Evolutionary conservation across 2,329 filamentous ascomycete genomes (phyloP).

Genomic region (Stachybotrys chartarum): DNA sequence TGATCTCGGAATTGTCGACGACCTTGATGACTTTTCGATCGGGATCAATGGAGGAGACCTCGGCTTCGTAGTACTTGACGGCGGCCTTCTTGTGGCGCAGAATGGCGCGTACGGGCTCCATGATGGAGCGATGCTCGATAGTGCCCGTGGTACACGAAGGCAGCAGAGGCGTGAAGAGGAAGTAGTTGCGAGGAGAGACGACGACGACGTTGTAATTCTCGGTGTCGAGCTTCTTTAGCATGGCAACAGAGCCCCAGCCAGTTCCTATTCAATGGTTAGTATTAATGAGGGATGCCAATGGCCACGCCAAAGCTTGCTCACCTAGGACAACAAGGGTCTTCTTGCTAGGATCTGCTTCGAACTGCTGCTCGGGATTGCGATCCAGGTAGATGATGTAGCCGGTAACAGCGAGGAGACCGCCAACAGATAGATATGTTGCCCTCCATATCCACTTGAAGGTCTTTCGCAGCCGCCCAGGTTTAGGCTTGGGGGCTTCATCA

Average conservation of each 20-base stretch:
- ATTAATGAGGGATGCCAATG: neutral
- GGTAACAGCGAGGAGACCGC: conserved; percentile 64
- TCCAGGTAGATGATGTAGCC: conserved; percentile 77
- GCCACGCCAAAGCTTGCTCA: conserved; percentile 35
- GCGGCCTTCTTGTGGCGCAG: conserved; percentile 88
- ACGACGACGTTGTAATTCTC: conserved; percentile 99
- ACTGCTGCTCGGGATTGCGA: conserved; percentile 75
- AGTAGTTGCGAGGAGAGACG: conserved; percentile 98
- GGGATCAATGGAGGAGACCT: conserved; percentile 91
- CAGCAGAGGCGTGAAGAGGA: conserved; percentile 96
- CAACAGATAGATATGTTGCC: conserved; percentile 65
- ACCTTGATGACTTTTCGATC: conserved; percentile 84
- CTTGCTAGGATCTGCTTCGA: conserved; percentile 74
- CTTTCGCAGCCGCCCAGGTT: conserved; percentile 54
- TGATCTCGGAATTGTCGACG: conserved; percentile 87
- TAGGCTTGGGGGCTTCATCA: conserved; percentile 42
- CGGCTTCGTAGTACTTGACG: conserved; percentile 97
- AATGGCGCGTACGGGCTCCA: conserved; percentile 97
- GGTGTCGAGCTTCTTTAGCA: conserved; percentile 97
- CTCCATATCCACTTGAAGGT: conserved; percentile 79
- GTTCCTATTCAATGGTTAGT: conserved; percentile 55
- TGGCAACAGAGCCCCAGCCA: conserved; percentile 90
- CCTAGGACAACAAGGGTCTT: conserved; percentile 96
- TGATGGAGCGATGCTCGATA: conserved; percentile 98
- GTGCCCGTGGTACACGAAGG: conserved; percentile 96